These are phyloP conservation scores for Bidens hawaiensis DNA, from an alignment of 140 eudicot genomes.

Conservation along the genomic window DNA sequence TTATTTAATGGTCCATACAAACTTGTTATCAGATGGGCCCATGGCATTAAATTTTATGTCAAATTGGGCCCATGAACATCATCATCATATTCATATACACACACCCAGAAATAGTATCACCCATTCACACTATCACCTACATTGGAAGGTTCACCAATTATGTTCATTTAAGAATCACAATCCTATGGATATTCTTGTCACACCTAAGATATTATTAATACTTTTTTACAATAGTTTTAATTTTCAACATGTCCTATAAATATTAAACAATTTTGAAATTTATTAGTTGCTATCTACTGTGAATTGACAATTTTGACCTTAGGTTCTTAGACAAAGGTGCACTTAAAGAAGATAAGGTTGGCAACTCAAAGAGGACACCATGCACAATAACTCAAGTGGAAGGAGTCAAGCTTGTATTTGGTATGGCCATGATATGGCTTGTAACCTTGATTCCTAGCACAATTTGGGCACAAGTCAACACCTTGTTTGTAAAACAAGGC, in stretches of 20 bases:
- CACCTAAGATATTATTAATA: not conserved
- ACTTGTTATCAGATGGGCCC: constrained; percentile 16
- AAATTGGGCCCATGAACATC: constrained; percentile 23
- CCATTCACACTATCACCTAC: constrained; percentile 19
- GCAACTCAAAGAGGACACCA: constrained; percentile 37
- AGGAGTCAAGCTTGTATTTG: constrained; percentile 65
- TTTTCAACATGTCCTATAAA: not conserved
- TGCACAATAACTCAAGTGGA: constrained; percentile 92
- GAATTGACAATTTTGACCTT: not conserved
- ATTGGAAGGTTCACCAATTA: constrained; percentile 22
- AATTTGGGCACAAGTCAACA: constrained; percentile 90
- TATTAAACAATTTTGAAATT: not conserved
- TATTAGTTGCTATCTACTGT: not conserved
- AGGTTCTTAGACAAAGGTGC: constrained; percentile 95
- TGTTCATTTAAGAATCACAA: constrained; percentile 15
- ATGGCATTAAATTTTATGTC: constrained; percentile 18
- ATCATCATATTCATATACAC: not conserved
- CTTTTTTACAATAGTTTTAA: not conserved
- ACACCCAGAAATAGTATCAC: constrained; percentile 11
- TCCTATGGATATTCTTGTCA: constrained; percentile 5
- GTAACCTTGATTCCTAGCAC: constrained; percentile 84
- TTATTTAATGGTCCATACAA: constrained; percentile 25
- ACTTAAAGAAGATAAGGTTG: constrained; percentile 36
- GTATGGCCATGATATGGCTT: constrained; percentile 81
- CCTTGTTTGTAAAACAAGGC: constrained; percentile 94